These are phyloP conservation scores for Kalmusia sp. DNA, from an alignment of 2,329 filamentous ascomycete genomes.

Conservation along the genomic window DNA sequence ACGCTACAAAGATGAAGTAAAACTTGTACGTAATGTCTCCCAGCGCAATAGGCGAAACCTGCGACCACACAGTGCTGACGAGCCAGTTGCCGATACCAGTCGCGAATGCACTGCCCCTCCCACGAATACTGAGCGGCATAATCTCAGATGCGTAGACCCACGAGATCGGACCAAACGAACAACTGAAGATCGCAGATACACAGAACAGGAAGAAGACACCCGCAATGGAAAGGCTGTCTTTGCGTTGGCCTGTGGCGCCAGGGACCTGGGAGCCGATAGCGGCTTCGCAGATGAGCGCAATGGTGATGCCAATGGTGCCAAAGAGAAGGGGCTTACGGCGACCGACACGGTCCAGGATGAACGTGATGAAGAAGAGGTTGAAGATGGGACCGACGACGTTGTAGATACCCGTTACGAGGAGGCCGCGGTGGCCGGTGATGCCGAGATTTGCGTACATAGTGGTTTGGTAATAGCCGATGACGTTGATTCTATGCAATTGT, in stretches of 20 bases:
- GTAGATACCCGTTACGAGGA: conserved; percentile 67
- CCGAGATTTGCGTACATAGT: conserved; percentile 65
- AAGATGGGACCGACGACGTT: conserved; percentile 64
- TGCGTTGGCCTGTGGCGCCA: conserved; percentile 36
- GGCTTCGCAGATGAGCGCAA: conserved; percentile 67
- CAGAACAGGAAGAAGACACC: conserved; percentile 56
- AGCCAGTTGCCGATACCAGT: conserved; percentile 67
- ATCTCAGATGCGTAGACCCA: conserved; percentile 74
- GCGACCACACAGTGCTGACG: conserved; percentile 65
- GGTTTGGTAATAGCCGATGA: conserved; percentile 69
- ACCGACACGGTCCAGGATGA: conserved; percentile 61
- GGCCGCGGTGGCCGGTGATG: conserved; percentile 60
- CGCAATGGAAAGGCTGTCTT: conserved; percentile 37
- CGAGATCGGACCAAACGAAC: conserved; percentile 47
- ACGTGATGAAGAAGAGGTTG: conserved; percentile 67
- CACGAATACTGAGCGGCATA: conserved; percentile 68
- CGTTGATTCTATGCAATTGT: conserved; percentile 50
- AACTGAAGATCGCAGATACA: conserved; percentile 46
- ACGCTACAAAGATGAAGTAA: conserved; percentile 65
- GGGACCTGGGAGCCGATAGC: conserved; percentile 54
- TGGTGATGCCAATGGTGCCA: conserved; percentile 61
- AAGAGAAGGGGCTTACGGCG: conserved; percentile 61
- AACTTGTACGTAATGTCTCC: conserved; percentile 60
- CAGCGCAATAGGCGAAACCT: conserved; percentile 63
- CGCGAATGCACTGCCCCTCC: conserved; percentile 64